Evolutionary conservation across 371 early-diverging fungal species (phyloP).

Genomic region (Syncephalastrum monosporum): DNA sequence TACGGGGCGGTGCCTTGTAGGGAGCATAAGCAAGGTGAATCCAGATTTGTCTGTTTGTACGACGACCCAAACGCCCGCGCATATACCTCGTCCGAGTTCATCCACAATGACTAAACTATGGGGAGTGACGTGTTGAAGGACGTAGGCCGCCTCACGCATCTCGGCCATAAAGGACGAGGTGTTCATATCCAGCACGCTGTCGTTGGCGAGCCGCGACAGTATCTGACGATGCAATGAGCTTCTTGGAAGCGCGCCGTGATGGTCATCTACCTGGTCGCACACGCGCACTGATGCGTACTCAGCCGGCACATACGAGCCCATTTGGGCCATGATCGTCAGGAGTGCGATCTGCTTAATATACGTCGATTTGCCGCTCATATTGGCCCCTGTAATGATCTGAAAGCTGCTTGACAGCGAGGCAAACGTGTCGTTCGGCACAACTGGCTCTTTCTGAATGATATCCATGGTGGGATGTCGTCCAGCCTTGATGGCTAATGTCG

Average conservation of each 20-base stretch:
- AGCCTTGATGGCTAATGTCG: conserved; percentile 74
- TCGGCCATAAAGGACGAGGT: conserved; percentile 91
- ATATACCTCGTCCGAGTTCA: conserved; percentile 92
- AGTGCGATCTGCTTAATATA: conserved; percentile 92
- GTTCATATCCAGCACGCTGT: conserved; percentile 62
- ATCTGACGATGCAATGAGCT: conserved; percentile 20
- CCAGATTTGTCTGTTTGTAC: not conserved
- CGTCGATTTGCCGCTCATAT: conserved; percentile 97
- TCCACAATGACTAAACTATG: conserved; percentile 89
- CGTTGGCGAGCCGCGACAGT: conserved; percentile 74
- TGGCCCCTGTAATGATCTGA: conserved; percentile 95
- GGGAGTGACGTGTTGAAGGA: conserved; percentile 72
- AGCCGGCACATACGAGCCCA: conserved; percentile 94
- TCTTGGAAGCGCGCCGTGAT: not conserved
- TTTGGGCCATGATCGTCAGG: conserved; percentile 91
- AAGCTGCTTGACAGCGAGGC: conserved; percentile 66
- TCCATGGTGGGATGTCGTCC: conserved; percentile 87
- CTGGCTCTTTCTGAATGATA: conserved; percentile 37
- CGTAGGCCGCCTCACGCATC: conserved; percentile 87
- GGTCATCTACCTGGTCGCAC: conserved; percentile 54
- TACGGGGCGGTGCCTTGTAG: conserved; percentile 68
- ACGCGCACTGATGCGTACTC: conserved; percentile 82
- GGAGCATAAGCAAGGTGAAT: conserved; percentile 1
- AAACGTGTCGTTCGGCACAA: conserved; percentile 82
- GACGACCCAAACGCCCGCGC: not conserved